Evolutionary conservation across 768 basidiomycete genomes (phyloP), one percentile per base, ranked within the genome.

Genomic region (Pisolithus microcarpus): DNA sequence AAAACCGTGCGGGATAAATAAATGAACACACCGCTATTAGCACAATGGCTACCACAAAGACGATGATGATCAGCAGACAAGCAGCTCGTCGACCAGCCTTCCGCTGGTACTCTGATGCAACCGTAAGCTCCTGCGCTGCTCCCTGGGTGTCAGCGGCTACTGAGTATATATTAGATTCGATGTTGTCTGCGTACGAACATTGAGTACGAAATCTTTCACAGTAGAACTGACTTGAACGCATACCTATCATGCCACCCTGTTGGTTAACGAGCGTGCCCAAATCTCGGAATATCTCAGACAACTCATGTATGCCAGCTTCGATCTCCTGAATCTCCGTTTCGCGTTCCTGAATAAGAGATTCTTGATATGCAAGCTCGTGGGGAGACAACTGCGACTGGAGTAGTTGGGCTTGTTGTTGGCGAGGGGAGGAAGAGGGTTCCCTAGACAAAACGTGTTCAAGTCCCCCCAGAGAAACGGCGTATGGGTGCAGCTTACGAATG

Each of bases 251-350:
- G 46, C 81, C 80, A 11, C 94, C 94, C 66, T 99, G 96, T 64
- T 97, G 91, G 52, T 84, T 81, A 1, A 99, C 94, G 43, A 99
- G 75, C 15, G 92, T 94, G 40, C 94, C 95, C 43, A 99, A 72
- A 69, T 98, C 94, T 46, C 89, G 81, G 76, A 99, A 98, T 62
- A 99, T 97, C 68, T 97, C 91, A 24, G 89, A 81, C 43, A 99
- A 70, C 67, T 99, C 95, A 61, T 95, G 91, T 50, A 99, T 97
- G 7, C 96, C 95, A 7, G 82, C 84, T 68, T 99, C 96, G 47
- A 99, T 99, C 64, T 97, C 93, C 46, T 88, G 81, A 49, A 98
- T 98, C 61, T 98, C 96, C 0, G 76, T 76, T 65, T 99, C 95
- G 16, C 96, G 86, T 64, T 99, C 96, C 37, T 52, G 64, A 36